Evolutionary conservation across 352 stramenopile genomes (phyloP).

Genomic region (Globisporangium acanthophoron): DNA sequence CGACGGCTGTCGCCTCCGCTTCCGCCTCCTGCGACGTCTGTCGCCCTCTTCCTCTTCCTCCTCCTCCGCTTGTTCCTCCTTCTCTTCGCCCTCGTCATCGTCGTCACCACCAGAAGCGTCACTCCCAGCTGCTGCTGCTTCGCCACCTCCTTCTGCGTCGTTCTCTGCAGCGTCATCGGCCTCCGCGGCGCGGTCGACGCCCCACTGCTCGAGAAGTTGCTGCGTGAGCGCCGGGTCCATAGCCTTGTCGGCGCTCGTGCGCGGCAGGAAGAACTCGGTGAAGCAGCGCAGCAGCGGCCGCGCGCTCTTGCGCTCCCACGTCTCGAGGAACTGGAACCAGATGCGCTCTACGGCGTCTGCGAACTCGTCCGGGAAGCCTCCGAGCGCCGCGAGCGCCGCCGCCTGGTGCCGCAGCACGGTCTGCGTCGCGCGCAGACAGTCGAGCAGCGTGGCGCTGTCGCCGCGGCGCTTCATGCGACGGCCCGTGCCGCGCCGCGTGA

Average conservation of each 20-base stretch:
- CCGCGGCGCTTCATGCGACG: slow-evolving; percentile 1
- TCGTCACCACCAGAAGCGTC: too few relatives aligned
- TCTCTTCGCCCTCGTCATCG: slow-evolving; percentile 1
- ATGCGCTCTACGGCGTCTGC: slow-evolving; percentile 42
- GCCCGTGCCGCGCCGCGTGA: slow-evolving; percentile 1
- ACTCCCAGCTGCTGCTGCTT: not conserved
- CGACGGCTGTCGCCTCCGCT: not conserved
- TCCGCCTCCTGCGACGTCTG: not conserved
- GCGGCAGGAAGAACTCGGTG: slow-evolving; percentile 56
- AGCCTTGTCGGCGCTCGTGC: slow-evolving; percentile 22
- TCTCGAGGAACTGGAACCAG: slow-evolving; percentile 66
- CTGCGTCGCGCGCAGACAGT: slow-evolving; percentile 62
- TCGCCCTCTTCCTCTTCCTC: slow-evolving; percentile 3
- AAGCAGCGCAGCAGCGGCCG: slow-evolving; percentile 63
- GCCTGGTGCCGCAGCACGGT: slow-evolving; percentile 52
- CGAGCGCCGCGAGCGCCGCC: slow-evolving; percentile 28
- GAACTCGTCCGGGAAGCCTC: slow-evolving; percentile 38
- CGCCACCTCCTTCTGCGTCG: not conserved
- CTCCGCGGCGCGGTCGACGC: slow-evolving; percentile 34
- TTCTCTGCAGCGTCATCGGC: slow-evolving; percentile 3
- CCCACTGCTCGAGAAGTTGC: slow-evolving; percentile 70
- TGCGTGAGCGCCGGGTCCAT: slow-evolving; percentile 50
- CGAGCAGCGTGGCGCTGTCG: slow-evolving; percentile 33
- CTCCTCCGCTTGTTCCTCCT: slow-evolving; percentile 3
- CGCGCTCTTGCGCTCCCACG: slow-evolving; percentile 52